Base-by-base conservation (phyloP, 2,329 filamentous ascomycete species). In the Epichloe bromicola region DNA sequence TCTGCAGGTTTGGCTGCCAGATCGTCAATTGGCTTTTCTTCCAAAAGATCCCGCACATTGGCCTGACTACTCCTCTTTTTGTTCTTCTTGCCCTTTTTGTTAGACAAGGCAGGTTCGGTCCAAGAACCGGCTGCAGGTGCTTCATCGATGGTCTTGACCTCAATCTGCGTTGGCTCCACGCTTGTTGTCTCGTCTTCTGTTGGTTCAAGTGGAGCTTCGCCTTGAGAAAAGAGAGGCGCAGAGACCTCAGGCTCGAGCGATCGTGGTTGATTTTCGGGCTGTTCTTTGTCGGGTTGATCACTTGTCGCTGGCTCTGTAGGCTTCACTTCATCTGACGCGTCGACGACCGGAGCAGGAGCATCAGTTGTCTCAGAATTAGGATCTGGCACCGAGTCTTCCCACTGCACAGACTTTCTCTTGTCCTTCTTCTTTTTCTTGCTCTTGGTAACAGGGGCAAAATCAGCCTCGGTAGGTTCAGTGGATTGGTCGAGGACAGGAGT, bases 81-180 rank as follows among this genome's bases (percentile, higher is more conserved):
- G 49, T 62, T 65, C 50, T 64, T 67, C 55, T 65, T 65, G 37
- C 42, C 54, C 53, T 66, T 65, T 55, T 66, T 67, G 33, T 57
- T 40, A 15, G 55, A 37, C 52, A 56, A 55, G 12, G 30, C 34
- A 20, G 51, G 42, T 36, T 59, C 58, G 12, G 44, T 38, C 6
- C 30, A 10, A 44, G 53, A 43, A 8, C 49, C 48, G 33, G 56
- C 51, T 4, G 33, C 23, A 43, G 8, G 30, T 23, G 23, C 48
- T 6, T 26, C 54, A 19, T 47, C 34, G 10, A 37, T n/a, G 20
- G 42, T 17, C 23, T 50, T 34, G 38, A 59, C 57, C n/a, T 59
- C 57, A 20, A 52, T 26, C 45, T 66, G 63, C 2, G 57, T 59
- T 30, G 60, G 48, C 23, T 60, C 57, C 17, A 53, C 36, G 15